Evolutionary conservation across 192 early-diverging fungal genomes (phyloP).

Genomic region (Allomyces javanicus): DNA sequence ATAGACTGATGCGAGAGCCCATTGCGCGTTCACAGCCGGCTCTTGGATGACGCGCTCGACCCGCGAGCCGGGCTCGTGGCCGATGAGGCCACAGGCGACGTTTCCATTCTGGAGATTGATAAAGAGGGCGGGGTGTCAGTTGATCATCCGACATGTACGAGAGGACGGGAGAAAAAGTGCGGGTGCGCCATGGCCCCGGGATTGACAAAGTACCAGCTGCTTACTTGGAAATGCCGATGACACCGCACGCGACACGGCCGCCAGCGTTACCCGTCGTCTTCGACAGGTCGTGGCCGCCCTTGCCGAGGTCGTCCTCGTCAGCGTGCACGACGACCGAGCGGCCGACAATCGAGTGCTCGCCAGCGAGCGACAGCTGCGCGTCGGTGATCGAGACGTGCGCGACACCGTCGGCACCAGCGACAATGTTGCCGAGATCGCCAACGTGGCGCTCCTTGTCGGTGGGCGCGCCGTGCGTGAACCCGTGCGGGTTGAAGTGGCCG

Average conservation of each 20-base stretch:
- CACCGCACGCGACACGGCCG: conserved; percentile 67
- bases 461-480: conserved; percentile 60
- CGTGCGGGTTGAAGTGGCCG: conserved; percentile 66
- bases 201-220: no score
- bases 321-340: conserved; percentile 72
- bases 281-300: conserved; percentile 49
- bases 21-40: no score
- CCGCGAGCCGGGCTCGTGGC: no score
- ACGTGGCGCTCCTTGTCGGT: conserved; percentile 46
- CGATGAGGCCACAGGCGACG: no score
- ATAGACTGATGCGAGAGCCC: no score
- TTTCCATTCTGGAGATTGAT: no score
- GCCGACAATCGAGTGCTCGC: conserved; percentile 53
- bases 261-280: conserved; percentile 74
- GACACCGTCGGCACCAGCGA: conserved; percentile 28
- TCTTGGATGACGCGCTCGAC: no score
- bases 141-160: no score
- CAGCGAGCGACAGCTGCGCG: conserved; percentile 47
- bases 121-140: no score
- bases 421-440: conserved; percentile 80
- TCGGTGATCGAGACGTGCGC: conserved; percentile 34
- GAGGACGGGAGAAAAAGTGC: no score
- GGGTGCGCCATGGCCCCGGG: no score
- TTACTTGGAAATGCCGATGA: conserved; percentile 55
- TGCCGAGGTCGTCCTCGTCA: conserved; percentile 68